Evolutionary conservation across 106 monocot genomes (phyloP).

Genomic region (Allium cepa): DNA sequence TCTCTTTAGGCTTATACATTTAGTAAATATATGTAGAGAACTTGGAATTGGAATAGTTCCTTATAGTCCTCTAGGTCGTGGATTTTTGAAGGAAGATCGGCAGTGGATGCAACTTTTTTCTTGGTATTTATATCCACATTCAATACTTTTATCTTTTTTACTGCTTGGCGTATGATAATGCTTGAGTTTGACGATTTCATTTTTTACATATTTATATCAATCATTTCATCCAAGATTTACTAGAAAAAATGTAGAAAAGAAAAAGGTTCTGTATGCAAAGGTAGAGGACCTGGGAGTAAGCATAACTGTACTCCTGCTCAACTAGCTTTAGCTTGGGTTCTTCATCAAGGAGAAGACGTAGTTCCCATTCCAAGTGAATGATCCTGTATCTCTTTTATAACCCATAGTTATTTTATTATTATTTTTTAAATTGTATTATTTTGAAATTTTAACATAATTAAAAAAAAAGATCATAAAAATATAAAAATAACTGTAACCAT

Average conservation of each 20-base stretch:
- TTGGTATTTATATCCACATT: constrained; percentile 13
- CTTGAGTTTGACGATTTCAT: background rate
- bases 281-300: constrained; percentile 19
- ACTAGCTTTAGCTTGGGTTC: constrained; percentile 45
- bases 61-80: constrained; percentile 41
- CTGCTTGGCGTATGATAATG: background rate
- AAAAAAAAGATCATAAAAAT: too few species aligned
- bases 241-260: constrained; percentile 32
- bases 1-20: too few species aligned
- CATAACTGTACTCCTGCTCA: constrained; percentile 34
- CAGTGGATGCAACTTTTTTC: constrained; percentile 10
- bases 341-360: constrained; percentile 36
- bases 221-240: constrained; percentile 23
- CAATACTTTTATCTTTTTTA: background rate
- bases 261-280: constrained; percentile 16
- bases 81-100: constrained; percentile 35
- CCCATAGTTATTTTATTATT: too few species aligned
- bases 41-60: constrained; percentile 48
- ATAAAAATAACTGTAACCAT: too few species aligned
- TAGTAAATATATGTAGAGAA: constrained; percentile 13
- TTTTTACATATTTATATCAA: background rate
- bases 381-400: too few species aligned
- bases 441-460: too few species aligned
- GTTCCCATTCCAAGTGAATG: constrained; percentile 32
- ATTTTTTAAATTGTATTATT: too few species aligned